phyloP scores from a whole-genome alignment of 2,329 filamentous ascomycete genomes.

The Stagonosporopsis rhizophila region DNA sequence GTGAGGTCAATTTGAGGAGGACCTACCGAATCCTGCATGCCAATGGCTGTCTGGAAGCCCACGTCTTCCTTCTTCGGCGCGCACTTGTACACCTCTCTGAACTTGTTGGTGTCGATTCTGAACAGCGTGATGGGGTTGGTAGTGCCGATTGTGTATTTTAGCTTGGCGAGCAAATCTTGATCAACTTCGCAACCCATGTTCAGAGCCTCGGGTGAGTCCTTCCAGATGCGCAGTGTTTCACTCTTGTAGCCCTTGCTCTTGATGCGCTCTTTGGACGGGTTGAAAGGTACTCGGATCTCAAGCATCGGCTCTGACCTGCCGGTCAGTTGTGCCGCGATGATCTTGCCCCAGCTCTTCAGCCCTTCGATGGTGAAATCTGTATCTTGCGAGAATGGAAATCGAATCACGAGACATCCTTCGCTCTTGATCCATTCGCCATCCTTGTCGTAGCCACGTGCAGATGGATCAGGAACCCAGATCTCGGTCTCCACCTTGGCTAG shows the following conservation, averaged over 20 bases:
- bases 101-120: constrained; percentile 65
- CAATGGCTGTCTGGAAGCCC: constrained; percentile 70
- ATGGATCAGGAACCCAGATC: constrained; percentile 73
- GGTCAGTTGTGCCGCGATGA: constrained; percentile 44
- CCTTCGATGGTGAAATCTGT: constrained; percentile 42
- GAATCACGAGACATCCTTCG: constrained; percentile 69
- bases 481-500: constrained; percentile 73
- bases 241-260: constrained; percentile 64
- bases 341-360: constrained; percentile 42
- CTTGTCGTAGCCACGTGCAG: constrained; percentile 59
- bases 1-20: background rate
- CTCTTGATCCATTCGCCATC: constrained; percentile 59
- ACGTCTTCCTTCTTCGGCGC: constrained; percentile 65
- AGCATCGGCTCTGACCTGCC: constrained; percentile 63
- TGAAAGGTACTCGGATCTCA: constrained; percentile 71
- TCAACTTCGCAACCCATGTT: constrained; percentile 56
- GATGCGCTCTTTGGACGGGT: constrained; percentile 65
- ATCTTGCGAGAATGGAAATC: constrained; percentile 64
- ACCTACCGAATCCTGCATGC: constrained; percentile 73
- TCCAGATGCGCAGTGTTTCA: constrained; percentile 71
- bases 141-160: constrained; percentile 71
- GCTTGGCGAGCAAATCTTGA: constrained; percentile 65
- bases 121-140: constrained; percentile 72
- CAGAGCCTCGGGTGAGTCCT: constrained; percentile 59
- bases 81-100: constrained; percentile 66